phyloP scores from a whole-genome alignment of 192 early-diverging fungal genomes.

The Radiomyces spectabilis region DNA sequence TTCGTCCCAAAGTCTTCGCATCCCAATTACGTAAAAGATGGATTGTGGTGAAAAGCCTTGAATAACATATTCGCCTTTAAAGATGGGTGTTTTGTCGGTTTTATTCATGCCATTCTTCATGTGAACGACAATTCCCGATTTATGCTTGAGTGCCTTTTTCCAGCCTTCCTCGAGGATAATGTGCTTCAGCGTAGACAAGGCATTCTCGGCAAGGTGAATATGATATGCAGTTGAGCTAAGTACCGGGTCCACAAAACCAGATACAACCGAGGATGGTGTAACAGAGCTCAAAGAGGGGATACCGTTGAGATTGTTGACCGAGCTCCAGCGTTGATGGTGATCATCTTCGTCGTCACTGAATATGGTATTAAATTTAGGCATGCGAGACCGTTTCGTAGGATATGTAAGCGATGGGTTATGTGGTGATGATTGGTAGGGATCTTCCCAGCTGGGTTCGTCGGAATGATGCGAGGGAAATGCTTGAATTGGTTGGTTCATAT shows the following conservation, averaged over 20 bases:
- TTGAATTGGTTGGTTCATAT: too few relatives aligned
- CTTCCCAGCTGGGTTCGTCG: too few relatives aligned
- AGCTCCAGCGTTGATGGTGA: not conserved
- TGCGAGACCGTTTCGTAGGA: too few relatives aligned
- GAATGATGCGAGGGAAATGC: too few relatives aligned
- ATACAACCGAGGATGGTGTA: not conserved
- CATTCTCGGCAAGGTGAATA: conserved; percentile 41
- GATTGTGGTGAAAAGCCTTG: conserved; percentile 32
- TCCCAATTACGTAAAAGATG: conserved; percentile 38
- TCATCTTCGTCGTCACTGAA: conserved; percentile 29
- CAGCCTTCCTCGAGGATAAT: conserved; percentile 34
- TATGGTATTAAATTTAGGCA: conserved; percentile 15
- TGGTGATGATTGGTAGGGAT: too few relatives aligned
- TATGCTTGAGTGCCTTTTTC: conserved; percentile 47
- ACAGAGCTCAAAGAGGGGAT: not conserved
- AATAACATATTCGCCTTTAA: conserved; percentile 37
- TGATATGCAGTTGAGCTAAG: conserved; percentile 30
- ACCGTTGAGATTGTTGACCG: not conserved
- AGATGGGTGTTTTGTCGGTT: conserved; percentile 41
- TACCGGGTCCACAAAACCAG: conserved; percentile 14
- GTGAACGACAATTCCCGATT: conserved; percentile 42
- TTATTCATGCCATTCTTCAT: conserved; percentile 30
- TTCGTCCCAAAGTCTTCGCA: conserved; percentile 43
- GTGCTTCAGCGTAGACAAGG: conserved; percentile 35
- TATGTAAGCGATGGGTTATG: too few relatives aligned